Conservation (phyloP, 163 green algal species). For the Scenedesmus sp. region DNA sequence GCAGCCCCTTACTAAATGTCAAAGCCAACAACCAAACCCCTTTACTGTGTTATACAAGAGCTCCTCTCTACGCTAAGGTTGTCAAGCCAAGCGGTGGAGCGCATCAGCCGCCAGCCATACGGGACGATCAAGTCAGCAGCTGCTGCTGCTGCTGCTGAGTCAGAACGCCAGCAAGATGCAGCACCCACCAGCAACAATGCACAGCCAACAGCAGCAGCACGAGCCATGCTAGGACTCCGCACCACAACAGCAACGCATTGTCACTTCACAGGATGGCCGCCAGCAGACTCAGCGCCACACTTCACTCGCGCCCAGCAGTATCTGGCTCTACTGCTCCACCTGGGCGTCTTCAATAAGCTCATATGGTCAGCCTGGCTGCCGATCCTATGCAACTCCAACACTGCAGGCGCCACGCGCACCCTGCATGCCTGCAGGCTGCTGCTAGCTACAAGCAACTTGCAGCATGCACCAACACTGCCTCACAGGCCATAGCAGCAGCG, state of each 20-base stretch:
- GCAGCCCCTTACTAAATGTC: not conserved
- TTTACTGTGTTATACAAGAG: not conserved
- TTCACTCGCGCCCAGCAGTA: too few species aligned
- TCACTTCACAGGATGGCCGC: conserved; percentile 34
- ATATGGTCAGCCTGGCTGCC: not conserved
- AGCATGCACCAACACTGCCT: not conserved
- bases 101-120: too few species aligned
- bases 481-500: not conserved
- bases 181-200: too few species aligned
- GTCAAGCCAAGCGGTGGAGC: too few species aligned
- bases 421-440: not conserved
- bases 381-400: not conserved
- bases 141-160: too few species aligned
- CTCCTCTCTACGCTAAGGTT: too few species aligned
- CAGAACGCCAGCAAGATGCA: too few species aligned
- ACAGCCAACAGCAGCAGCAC: too few species aligned
- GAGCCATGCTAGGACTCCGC: too few species aligned
- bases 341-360: too few species aligned
- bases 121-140: too few species aligned
- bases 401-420: not conserved
- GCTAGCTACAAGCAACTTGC: not conserved
- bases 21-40: not conserved
- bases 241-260: not conserved
- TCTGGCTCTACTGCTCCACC: too few species aligned
- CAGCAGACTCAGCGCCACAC: not conserved